Evolutionary conservation across 2,329 filamentous ascomycete genomes (phyloP).

Genomic region (Neopestalotiopsis sp.): DNA sequence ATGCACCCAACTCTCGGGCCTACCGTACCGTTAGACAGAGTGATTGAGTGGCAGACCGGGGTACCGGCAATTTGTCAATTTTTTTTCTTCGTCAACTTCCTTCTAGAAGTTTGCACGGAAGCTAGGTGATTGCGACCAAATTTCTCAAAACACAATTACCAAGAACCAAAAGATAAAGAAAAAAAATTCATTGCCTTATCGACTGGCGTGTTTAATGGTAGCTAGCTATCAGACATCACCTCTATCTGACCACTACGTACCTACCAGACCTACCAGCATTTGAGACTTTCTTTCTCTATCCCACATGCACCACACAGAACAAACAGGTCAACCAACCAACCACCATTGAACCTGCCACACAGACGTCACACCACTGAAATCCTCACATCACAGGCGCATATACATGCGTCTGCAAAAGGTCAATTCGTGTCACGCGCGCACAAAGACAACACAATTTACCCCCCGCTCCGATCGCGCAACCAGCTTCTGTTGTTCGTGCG

Average conservation of each 20-base stretch:
- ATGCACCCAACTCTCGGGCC: neutral
- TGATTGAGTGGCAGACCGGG: neutral
- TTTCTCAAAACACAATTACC: neutral
- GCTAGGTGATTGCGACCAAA: neutral
- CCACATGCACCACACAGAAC: no score
- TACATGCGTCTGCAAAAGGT: neutral
- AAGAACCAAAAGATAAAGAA: neutral
- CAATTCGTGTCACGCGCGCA: conserved; percentile 2
- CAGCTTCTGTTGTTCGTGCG: neutral
- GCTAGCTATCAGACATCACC: neutral
- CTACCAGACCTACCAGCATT: neutral
- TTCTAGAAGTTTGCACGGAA: neutral
- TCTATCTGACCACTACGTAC: no score
- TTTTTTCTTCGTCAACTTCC: neutral
- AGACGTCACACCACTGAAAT: neutral
- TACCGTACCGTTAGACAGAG: neutral
- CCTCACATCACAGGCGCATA: neutral
- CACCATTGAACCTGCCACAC: neutral
- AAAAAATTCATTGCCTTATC: conserved; percentile 1
- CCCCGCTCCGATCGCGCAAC: conserved; percentile 16
- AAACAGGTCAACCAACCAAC: no score
- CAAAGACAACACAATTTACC: neutral
- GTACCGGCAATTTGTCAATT: neutral
- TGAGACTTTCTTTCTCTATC: neutral
- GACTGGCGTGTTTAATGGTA: neutral